Conservation (phyloP, 2,329 filamentous ascomycete species). For the Diaporthe sp. region DNA sequence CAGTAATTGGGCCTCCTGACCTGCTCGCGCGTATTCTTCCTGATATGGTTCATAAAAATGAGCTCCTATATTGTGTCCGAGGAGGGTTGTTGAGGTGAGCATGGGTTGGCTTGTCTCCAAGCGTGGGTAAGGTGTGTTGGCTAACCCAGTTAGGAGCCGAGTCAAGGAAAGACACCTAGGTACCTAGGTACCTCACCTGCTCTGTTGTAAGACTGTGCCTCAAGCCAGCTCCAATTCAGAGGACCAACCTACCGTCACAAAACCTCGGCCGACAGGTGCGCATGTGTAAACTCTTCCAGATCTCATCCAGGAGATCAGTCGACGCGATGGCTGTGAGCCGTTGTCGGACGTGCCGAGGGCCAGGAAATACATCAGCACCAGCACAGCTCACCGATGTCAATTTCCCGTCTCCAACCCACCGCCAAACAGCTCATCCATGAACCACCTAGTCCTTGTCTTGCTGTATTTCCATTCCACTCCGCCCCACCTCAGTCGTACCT, state of each 20-base stretch:
- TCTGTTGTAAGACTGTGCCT: neutral
- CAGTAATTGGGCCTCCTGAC: too few relatives aligned
- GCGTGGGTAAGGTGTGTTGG: too few relatives aligned
- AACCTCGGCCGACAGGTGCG: neutral
- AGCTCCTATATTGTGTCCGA: too few relatives aligned
- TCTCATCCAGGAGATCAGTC: neutral
- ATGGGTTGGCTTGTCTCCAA: too few relatives aligned
- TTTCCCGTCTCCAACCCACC: constrained; percentile 7
- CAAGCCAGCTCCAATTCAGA: neutral
- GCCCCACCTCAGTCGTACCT: neutral
- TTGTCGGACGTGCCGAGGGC: constrained; percentile 18
- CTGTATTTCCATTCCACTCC: neutral
- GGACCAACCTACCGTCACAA: neutral
- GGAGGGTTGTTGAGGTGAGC: too few relatives aligned
- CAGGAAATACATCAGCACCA: neutral
- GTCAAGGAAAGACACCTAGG: too few relatives aligned
- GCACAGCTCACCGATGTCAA: neutral
- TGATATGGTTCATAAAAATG: too few relatives aligned
- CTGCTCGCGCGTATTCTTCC: too few relatives aligned
- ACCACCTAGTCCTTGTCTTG: neutral
- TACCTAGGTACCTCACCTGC: too few relatives aligned
- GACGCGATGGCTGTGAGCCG: constrained; percentile 8
- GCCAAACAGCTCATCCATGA: constrained; percentile 12
- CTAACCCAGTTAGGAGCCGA: too few relatives aligned
- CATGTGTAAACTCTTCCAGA: neutral